Base-by-base conservation (phyloP, 1,139 yeast species). In the Nadsonia starkeyi-henricii region DNA sequence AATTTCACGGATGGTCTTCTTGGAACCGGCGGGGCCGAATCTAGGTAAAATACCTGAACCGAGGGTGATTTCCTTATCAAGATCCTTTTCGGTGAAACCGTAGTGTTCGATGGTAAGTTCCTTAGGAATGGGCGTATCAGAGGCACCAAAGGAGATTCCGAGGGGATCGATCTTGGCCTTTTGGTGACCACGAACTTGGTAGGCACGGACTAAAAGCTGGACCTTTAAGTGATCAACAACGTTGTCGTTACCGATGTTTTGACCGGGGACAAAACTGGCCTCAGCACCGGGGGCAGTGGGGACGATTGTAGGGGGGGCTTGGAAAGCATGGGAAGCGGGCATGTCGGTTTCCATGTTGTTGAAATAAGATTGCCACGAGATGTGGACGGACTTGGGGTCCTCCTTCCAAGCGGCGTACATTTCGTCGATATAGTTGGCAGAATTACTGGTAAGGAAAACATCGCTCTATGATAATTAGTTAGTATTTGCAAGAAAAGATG, bases 31-130 rank as follows among this genome's bases (percentile, higher is more conserved):
- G 52, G 76, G 77, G 49, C 88, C 86, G 61, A 89, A 93, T 66
- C 95, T 78, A 48, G 97, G 97, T 64, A 91, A 72, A 59, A 91
- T 91, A 67, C 99, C 99, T 33, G 98, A 97, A 51, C 99, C 99
- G 56, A 91, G 76, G 52, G 88, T 81, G 68, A 89, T 85, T 63
- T 81, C 83, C 63, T 78, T 83, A 58, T 82, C 79, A 60, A 91
- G 69, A 65, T 91, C 98, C 49, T 80, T 77, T 51, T 85, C 91
- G 48, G 91, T 73, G 72, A 91, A 91, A 37, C 93, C 93, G 63
- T 91, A 91, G 70, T 84, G 84, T 53, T 86, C 96, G 55, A 88
- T 73, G 45, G 96, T 85, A 63, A 93, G 75, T 71, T 91, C 98
- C 63, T 77, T 81, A 55, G 97, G 96, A 41, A 73, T 56, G 51